These are phyloP conservation scores for Gymnopilus junonius DNA, from an alignment of 768 basidiomycete species.

Conservation along the genomic window DNA sequence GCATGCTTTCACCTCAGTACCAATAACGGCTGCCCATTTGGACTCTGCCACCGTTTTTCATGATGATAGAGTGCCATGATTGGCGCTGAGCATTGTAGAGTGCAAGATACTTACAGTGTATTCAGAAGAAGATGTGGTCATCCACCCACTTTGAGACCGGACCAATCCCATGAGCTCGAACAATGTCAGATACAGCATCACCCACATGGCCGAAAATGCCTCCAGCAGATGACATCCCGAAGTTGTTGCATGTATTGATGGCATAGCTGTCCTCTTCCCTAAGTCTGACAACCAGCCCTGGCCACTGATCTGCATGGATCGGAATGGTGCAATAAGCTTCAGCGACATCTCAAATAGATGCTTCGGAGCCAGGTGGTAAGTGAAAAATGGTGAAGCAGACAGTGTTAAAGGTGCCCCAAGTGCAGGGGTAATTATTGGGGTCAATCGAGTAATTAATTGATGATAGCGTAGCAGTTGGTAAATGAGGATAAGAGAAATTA, in stretches of 20 bases:
- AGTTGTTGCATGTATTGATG: conserved; percentile 29
- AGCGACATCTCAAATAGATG: conserved; percentile 34
- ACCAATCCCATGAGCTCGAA: conserved; percentile 28
- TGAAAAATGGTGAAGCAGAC: neutral
- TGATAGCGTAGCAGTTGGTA: neutral
- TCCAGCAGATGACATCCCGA: conserved; percentile 23
- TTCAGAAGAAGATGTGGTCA: conserved; percentile 33
- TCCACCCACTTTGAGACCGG: conserved; percentile 37
- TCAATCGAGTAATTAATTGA: conserved; percentile 41
- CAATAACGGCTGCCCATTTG: neutral
- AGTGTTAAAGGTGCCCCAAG: conserved; percentile 30
- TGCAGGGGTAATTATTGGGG: conserved; percentile 39
- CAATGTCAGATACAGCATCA: conserved; percentile 22
- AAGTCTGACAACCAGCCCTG: conserved; percentile 28
- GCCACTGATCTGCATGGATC: conserved; percentile 37
- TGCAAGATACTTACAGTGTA: conserved; percentile 14
- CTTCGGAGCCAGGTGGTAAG: neutral
- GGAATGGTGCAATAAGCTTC: conserved; percentile 43
- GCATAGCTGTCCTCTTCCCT: conserved; percentile 24
- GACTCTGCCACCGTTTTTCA: neutral
- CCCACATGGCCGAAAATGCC: conserved; percentile 29
- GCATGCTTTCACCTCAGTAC: conserved; percentile 16
- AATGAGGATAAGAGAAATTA: conserved; percentile 38
- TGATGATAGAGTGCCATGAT: neutral
- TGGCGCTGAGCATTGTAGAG: neutral